Base-by-base conservation (phyloP, 169 alveolate species). In the Cyclospora cayetanensis region DNA sequence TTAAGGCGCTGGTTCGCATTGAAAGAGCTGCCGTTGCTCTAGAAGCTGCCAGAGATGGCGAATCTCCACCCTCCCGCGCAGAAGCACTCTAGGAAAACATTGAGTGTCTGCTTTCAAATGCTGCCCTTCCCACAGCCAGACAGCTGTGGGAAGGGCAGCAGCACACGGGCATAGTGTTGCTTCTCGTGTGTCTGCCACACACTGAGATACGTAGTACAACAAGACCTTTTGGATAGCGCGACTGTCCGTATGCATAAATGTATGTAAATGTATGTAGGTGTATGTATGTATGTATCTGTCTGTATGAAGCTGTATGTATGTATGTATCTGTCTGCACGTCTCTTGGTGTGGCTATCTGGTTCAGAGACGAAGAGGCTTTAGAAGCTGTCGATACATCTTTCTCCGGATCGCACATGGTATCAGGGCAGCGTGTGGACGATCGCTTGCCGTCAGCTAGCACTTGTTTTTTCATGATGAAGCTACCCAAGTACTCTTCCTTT, bases 381-480 rank as follows among this genome's bases (percentile, higher is more conserved):
- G 93, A 88, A n/a, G 79, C 52, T 2, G 85, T 70, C 4, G 92
- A 87, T 77, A 77, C 86, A 29, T 87, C 92, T 20, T 77, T 87
- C 84, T 50, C 88, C n/a, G 70, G 88, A 41, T 70, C 70, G 25
- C 84, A 86, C 65, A 25, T 42, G 25, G 82, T 70, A 42, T 41
- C 66, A 25, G 55, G 79, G 25, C 87, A 72, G 68, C 76, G 82
- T 22, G 88, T 91, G 27, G 98, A 97, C 94, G 94, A 94, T 72
- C 92, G 98, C 63, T 93, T 97, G 63, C 98, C 98, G 53, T 96
- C 98, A 42, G 96, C 98, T 34, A 96, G 97, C 70, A 97, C 98
- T 1, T 97, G 98, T 83, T 96, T 97, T 52, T 96, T 96, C 91
- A 96, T 97, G 80, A 93, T 97, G 84, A 94, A 95, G 84, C 86